Percentiles rank a stretch among this genome's conserved stretches.
phyloP scores from a whole-genome alignment of 495 filamentous ascomycete species.

The Hypoxylon subgilvum region DNA sequence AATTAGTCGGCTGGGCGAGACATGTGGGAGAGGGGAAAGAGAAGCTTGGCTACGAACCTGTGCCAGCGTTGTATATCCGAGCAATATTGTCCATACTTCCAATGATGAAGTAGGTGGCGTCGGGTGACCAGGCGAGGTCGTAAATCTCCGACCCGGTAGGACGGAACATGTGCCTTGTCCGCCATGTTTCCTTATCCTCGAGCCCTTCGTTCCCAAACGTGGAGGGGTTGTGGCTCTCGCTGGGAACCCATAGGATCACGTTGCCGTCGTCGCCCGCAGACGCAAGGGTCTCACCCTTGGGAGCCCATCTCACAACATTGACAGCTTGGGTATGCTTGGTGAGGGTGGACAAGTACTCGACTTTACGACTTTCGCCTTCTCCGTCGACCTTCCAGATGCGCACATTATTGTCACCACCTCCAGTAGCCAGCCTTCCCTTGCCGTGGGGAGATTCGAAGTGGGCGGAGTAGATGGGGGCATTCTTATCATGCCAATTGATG shows the following conservation, averaged over 20 bases:
- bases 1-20: slow-evolving; percentile 2
- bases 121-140: slow-evolving; percentile 96
- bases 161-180: slow-evolving; percentile 95
- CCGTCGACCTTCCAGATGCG: slow-evolving; percentile 91
- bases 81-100: slow-evolving; percentile 99
- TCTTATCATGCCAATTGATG: slow-evolving; percentile 95
- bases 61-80: slow-evolving; percentile 93
- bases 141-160: slow-evolving; percentile 94
- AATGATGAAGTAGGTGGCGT: slow-evolving; percentile 94
- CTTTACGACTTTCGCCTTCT: slow-evolving; percentile 83
- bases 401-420: slow-evolving; percentile 96
- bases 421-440: slow-evolving; percentile 90
- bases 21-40: neutral
- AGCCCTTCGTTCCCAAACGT: slow-evolving; percentile 81
- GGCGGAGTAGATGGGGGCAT: slow-evolving; percentile 90
- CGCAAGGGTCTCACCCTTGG: slow-evolving; percentile 90
- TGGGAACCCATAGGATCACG: slow-evolving; percentile 91
- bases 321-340: slow-evolving; percentile 95
- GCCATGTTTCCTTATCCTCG: slow-evolving; percentile 96
- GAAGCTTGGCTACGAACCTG: slow-evolving; percentile 62
- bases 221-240: slow-evolving; percentile 63
- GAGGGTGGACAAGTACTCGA: slow-evolving; percentile 88
- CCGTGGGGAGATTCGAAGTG: slow-evolving; percentile 89
- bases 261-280: slow-evolving; percentile 97
- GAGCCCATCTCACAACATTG: slow-evolving; percentile 96